A percentile compares a stretch with the other conserved stretches of the same genome.
Conservation (phyloP, 176 grass and related monocot species). For the Bothriochloa decipiens region DNA sequence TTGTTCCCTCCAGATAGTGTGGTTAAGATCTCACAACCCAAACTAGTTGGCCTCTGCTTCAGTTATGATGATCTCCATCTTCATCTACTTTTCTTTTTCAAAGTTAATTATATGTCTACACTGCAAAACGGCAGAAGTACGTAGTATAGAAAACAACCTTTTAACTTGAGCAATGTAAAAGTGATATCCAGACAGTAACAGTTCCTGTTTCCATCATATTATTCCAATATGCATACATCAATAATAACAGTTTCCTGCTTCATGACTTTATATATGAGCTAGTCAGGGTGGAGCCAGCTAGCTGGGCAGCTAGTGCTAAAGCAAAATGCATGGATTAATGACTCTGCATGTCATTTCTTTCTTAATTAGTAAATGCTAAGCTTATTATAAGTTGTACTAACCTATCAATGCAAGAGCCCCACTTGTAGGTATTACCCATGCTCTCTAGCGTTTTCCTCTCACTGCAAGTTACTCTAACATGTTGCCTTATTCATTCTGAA, state of each 20-base stretch:
- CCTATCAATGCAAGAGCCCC: constrained; percentile 23
- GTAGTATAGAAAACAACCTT: constrained; percentile 3
- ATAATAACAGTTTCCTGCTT: neutral
- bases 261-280: too few relatives aligned
- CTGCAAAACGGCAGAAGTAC: neutral
- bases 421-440: neutral
- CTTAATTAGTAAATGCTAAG: neutral
- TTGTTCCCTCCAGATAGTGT: constrained; percentile 48
- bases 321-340: neutral
- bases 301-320: neutral
- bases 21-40: constrained; percentile 15
- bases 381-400: neutral
- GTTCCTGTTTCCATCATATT: neutral
- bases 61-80: constrained; percentile 17
- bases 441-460: constrained; percentile 1
- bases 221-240: too few relatives aligned
- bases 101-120: neutral
- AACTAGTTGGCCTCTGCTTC: constrained; percentile 41
- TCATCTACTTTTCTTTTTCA: neutral
- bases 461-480: constrained; percentile 5
- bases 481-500: constrained; percentile 22
- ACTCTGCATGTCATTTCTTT: neutral
- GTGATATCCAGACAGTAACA: neutral
- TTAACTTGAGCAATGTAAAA: neutral
- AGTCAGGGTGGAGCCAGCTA: too few relatives aligned